Base-by-base conservation (phyloP, 1,284 basidiomycete genomes). In the Ganoderma multipileum region DNA sequence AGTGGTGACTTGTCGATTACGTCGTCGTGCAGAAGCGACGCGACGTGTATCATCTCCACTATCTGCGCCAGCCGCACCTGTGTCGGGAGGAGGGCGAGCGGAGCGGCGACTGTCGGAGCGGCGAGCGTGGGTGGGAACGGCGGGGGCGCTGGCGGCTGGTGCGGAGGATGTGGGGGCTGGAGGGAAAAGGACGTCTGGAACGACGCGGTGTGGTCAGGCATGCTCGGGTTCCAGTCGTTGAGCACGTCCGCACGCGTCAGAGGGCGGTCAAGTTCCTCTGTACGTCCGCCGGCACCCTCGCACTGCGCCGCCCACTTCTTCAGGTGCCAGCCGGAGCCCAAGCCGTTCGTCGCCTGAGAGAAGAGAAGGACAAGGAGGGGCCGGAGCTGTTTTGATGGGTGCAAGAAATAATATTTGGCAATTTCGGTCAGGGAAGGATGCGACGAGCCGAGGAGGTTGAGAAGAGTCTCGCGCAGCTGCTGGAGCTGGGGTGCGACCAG, bases 31-130 rank as follows among this genome's bases (percentile, higher is more conserved):
- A 99, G 84, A 8, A 98, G 86, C 1, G 95, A 97, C 38, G 98
- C 97, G 72, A 98, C 95, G 79, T 99, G 97, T 71, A 99, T 96
- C 96, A 99, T 98, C 80, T 99, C 98, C 62, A 96, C 93, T 67
- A 99, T 98, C 78, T 97, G 95, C 1, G 97, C 97, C 30, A 99
- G 88, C 38, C 97, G 91, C 30, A 93, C 83, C 80, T 99, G 97
- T 0, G 95, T 94, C 8, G 97, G 95, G 9, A 99, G 87, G 28
- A 89, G 80, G 6, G 39, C 74, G 50, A 57, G 79, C 71, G 79
- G 75, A 0, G 72, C 81, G 67, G 83, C 76, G 65, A 85, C 76
- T 41, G 79, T 65, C 63, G 80, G 79, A 23, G 72, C 39, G 26
- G 66, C 68, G 55, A 74, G 63, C 42, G 73, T 65, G 50, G 75